Evolutionary conservation across 176 grass and related monocot species (phyloP).

Genomic region (Urochloa ruziziensis): DNA sequence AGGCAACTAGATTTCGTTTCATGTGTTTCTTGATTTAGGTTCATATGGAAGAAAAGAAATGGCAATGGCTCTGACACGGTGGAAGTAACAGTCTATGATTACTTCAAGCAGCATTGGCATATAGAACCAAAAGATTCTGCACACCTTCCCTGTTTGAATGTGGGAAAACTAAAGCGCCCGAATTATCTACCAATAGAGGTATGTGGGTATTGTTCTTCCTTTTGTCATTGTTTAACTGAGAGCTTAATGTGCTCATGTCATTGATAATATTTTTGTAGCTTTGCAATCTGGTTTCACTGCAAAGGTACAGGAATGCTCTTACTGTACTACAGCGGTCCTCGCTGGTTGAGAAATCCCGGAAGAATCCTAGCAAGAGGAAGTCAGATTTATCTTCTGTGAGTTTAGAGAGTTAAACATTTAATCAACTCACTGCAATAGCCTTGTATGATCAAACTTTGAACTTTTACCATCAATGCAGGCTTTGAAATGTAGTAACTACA

Average conservation of each 20-base stretch:
- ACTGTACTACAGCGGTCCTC: slow-evolving; percentile 36
- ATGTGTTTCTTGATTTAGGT: background rate
- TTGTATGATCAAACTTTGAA: background rate
- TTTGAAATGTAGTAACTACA: slow-evolving; percentile 47
- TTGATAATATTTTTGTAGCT: slow-evolving; percentile 27
- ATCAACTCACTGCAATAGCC: background rate
- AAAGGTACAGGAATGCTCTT: slow-evolving; percentile 66
- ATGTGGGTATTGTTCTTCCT: no score
- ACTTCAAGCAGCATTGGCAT: slow-evolving; percentile 13
- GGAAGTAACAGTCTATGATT: slow-evolving; percentile 29
- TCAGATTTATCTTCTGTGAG: background rate
- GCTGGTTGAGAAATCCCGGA: slow-evolving; percentile 54
- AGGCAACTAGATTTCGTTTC: background rate
- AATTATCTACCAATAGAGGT: slow-evolving; percentile 26
- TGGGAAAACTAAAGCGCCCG: slow-evolving; percentile 11
- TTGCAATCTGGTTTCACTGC: slow-evolving; percentile 46
- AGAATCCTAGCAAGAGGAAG: background rate
- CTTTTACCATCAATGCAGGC: slow-evolving; percentile 13
- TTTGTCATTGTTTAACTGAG: no score
- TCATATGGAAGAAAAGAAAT: background rate
- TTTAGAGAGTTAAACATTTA: background rate
- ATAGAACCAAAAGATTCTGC: background rate
- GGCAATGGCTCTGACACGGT: background rate
- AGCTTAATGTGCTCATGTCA: background rate
- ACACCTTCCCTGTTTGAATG: background rate